A percentile compares a stretch with the other conserved stretches of the same genome.
These are phyloP conservation scores for Pseudohalonectria lignicola DNA, from an alignment of 2,329 filamentous ascomycete species.

Conservation along the genomic window DNA sequence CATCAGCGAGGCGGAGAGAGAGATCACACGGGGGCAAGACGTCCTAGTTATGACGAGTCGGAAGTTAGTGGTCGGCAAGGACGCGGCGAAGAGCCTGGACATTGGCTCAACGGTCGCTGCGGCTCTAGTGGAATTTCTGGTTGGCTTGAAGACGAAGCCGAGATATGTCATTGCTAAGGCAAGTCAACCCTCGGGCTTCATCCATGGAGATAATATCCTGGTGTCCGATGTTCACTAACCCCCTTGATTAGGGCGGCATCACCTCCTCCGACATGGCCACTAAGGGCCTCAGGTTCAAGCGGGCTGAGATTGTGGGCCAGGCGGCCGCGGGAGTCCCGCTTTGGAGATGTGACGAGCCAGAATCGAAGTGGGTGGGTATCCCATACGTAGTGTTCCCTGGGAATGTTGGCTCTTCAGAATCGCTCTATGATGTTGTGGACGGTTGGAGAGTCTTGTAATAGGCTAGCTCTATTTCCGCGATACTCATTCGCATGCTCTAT, in stretches of 20 bases:
- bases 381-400: constrained; percentile 49
- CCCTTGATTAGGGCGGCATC: constrained; percentile 32
- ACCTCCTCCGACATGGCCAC: constrained; percentile 48
- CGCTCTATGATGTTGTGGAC: constrained; percentile 30
- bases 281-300: constrained; percentile 41
- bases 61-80: constrained; percentile 33
- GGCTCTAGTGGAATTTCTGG: constrained; percentile 37
- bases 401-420: constrained; percentile 40
- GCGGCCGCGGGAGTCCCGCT: constrained; percentile 46
- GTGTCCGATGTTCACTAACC: background rate
- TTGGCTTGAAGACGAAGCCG: constrained; percentile 32
- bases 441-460: constrained; percentile 3
- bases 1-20: constrained; percentile 20
- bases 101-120: constrained; percentile 41
- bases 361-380: constrained; percentile 35
- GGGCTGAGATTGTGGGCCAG: constrained; percentile 43
- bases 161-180: constrained; percentile 45
- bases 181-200: background rate
- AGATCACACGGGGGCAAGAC: constrained; percentile 34
- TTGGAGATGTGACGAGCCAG: constrained; percentile 44
- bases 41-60: constrained; percentile 50
- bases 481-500: too few relatives aligned
- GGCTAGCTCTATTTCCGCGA: too few relatives aligned
- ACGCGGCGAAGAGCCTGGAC: constrained; percentile 38
- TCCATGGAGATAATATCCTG: background rate